Conservation (phyloP, 2,329 filamentous ascomycete species). For the Hirsutella rhossiliensis region DNA sequence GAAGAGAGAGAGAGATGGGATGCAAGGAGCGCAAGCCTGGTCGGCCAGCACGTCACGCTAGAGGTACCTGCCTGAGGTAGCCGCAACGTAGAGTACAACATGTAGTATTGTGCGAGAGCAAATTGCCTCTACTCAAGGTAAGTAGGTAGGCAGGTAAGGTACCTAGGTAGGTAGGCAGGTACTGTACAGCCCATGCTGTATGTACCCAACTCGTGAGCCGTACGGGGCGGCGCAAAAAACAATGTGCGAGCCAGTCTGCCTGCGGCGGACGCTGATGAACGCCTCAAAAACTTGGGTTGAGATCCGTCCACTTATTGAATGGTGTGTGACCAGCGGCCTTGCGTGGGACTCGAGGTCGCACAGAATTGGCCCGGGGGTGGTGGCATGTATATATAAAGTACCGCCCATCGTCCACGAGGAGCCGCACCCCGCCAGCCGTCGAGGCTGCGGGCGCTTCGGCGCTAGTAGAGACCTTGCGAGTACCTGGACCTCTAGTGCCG, state of each 20-base stretch:
- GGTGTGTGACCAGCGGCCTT: slow-evolving; percentile 26
- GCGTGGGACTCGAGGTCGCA: slow-evolving; percentile 23
- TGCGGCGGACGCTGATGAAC: slow-evolving; percentile 11
- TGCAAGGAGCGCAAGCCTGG: too few species aligned
- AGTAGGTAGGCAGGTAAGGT: too few species aligned
- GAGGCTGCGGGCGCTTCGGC: background rate
- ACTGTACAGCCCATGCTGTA: too few species aligned
- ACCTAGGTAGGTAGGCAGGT: too few species aligned
- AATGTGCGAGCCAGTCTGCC: background rate
- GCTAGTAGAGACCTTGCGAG: background rate
- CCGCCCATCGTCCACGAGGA: slow-evolving; percentile 4
- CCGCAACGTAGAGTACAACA: too few species aligned
- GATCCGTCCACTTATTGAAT: slow-evolving; percentile 24
- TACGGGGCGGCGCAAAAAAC: background rate
- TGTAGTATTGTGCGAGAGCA: too few species aligned
- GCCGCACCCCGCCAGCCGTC: background rate
- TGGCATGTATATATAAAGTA: slow-evolving; percentile 20
- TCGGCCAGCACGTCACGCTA: too few species aligned
- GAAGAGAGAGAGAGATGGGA: too few species aligned
- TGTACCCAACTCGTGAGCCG: too few species aligned
- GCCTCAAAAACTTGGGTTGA: slow-evolving; percentile 23
- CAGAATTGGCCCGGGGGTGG: slow-evolving; percentile 17
- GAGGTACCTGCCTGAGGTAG: too few species aligned
- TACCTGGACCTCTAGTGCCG: slow-evolving; percentile 18
- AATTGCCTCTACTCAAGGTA: too few species aligned